phyloP scores from a whole-genome alignment of 768 basidiomycete species.

The Multifurca ochricompacta region DNA sequence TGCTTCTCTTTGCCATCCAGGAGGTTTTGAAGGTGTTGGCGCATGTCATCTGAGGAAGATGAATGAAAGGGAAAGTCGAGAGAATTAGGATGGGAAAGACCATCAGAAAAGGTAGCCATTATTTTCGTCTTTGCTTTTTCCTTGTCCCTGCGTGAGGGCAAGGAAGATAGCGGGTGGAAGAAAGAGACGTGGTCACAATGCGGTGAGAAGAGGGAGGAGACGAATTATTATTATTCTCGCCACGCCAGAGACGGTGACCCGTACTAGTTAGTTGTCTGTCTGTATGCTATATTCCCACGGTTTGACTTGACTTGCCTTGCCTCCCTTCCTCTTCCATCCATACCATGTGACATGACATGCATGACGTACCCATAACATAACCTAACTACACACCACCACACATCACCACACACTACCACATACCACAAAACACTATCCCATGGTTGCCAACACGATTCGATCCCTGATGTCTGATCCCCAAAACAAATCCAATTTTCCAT shows the following conservation, averaged over 20 bases:
- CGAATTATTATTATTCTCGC: too few species aligned
- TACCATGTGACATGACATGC: too few species aligned
- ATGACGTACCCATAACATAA: too few species aligned
- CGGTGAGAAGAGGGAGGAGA: too few species aligned
- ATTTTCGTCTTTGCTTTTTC: constrained; percentile 16
- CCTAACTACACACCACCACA: too few species aligned
- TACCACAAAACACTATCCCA: too few species aligned
- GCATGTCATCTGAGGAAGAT: constrained; percentile 27
- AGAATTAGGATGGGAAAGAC: constrained; percentile 7
- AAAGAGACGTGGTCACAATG: too few species aligned
- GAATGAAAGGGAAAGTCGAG: constrained; percentile 15
- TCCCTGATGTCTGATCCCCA: constrained; percentile 1
- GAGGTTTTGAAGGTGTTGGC: constrained; percentile 42
- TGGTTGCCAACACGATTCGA: not conserved
- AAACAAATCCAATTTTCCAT: too few species aligned
- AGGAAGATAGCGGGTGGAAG: not conserved
- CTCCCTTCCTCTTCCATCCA: too few species aligned
- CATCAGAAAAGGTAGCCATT: constrained; percentile 31
- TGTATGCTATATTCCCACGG: constrained; percentile 8
- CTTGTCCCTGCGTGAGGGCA: not conserved
- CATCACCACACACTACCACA: too few species aligned
- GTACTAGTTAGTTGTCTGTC: too few species aligned
- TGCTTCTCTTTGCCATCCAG: constrained; percentile 90
- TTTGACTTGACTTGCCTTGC: not conserved
- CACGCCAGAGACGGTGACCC: too few species aligned